These are phyloP conservation scores for Capillidium rhysosporum DNA, from an alignment of 371 early-diverging fungal species.

Conservation along the genomic window DNA sequence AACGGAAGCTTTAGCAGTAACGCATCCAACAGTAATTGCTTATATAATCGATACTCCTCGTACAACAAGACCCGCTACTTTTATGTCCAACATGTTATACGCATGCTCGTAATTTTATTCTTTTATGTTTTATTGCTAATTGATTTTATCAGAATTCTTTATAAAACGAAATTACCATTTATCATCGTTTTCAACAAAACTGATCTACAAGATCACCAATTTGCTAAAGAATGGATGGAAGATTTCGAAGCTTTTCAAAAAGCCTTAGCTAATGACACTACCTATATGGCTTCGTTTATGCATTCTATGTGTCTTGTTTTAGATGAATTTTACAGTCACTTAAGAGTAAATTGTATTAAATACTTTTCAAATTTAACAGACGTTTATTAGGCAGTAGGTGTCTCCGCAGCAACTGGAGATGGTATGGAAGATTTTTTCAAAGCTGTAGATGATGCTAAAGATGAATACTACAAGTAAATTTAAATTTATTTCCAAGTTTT, in stretches of 20 bases:
- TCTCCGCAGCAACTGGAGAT: constrained; percentile 84
- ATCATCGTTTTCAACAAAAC: constrained; percentile 95
- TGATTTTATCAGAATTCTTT: constrained; percentile 40
- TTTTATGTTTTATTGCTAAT: not conserved
- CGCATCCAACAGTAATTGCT: constrained; percentile 81
- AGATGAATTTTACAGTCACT: constrained; percentile 94
- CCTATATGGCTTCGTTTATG: constrained; percentile 84
- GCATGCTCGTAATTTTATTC: constrained; percentile 44
- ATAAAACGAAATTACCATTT: constrained; percentile 91
- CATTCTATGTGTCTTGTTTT: constrained; percentile 89
- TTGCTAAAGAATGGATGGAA: constrained; percentile 89
- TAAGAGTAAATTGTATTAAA: constrained; percentile 24
- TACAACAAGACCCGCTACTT: constrained; percentile 84
- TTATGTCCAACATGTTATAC: constrained; percentile 99
- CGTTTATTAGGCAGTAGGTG: constrained; percentile 42
- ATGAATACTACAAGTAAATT: constrained; percentile 48
- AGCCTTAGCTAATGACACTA: constrained; percentile 47
- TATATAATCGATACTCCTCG: constrained; percentile 96
- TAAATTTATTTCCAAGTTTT: not conserved
- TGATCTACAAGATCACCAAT: constrained; percentile 75
- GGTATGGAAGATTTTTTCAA: constrained; percentile 88
- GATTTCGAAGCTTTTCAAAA: constrained; percentile 92
- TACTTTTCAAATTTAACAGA: not conserved
- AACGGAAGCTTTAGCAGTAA: constrained; percentile 80
- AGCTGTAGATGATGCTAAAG: constrained; percentile 59